Conservation (phyloP, 306 rosid genomes). For the Cercis canadensis region DNA sequence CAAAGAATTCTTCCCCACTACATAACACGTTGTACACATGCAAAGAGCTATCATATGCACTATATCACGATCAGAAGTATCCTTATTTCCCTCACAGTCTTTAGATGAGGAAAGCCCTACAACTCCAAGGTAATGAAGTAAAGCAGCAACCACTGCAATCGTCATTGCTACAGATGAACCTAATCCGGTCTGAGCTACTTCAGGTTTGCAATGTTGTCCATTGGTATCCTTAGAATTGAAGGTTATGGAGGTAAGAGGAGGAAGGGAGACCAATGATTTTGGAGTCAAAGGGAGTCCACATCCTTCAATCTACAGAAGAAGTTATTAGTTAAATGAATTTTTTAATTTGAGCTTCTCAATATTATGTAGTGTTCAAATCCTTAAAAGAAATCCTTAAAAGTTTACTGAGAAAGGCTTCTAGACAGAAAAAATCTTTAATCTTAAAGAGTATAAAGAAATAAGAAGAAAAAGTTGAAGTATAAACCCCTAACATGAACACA, state of each 20-base stretch:
- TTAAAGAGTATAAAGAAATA: no score
- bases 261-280: constrained; percentile 80
- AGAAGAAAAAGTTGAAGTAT: neutral
- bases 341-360: constrained; percentile 15
- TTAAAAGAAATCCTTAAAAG: no score
- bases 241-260: constrained; percentile 82
- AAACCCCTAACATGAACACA: neutral
- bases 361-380: neutral
- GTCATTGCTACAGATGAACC: constrained; percentile 99
- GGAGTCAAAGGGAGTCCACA: constrained; percentile 82
- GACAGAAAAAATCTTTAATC: no score
- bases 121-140: constrained; percentile 89
- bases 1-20: constrained; percentile 24
- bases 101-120: constrained; percentile 62
- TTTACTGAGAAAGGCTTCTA: constrained; percentile 1
- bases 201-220: constrained; percentile 75
- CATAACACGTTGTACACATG: neutral
- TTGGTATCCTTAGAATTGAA: constrained; percentile 71
- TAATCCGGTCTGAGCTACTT: constrained; percentile 98
- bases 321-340: constrained; percentile 33
- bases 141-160: constrained; percentile 89
- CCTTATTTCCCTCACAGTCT: constrained; percentile 50
- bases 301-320: constrained; percentile 72
- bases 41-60: constrained; percentile 76
- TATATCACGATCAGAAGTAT: constrained; percentile 62